Conservation (phyloP, 2,329 filamentous ascomycete species). For the Penicillium sp. region DNA sequence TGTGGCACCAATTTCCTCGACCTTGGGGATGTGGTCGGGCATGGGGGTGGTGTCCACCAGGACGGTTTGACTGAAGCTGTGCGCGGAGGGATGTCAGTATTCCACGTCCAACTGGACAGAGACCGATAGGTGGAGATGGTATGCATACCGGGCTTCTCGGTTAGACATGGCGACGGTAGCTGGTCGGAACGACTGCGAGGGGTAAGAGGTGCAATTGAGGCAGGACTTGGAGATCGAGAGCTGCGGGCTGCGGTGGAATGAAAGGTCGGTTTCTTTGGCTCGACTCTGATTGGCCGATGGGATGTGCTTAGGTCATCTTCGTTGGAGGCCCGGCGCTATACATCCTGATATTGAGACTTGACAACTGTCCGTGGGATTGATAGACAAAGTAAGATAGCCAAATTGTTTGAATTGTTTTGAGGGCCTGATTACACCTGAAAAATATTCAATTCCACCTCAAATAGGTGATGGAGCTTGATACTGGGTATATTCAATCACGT, state of each 20-base stretch:
- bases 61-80: constrained; percentile 89
- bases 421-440: neutral
- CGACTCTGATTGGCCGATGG: constrained; percentile 35
- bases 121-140: neutral
- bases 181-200: constrained; percentile 18
- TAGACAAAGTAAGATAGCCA: neutral
- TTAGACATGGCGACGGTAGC: constrained; percentile 30
- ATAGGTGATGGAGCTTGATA: neutral
- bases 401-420: neutral
- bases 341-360: neutral
- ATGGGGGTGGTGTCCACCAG: constrained; percentile 96
- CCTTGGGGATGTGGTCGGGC: constrained; percentile 85
- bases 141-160: constrained; percentile 34
- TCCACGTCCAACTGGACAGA: neutral
- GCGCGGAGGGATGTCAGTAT: constrained; percentile 30
- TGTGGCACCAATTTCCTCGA: constrained; percentile 89
- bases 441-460: neutral
- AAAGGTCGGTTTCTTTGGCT: constrained; percentile 37
- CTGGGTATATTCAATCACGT: constrained; percentile 13
- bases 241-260: constrained; percentile 32
- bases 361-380: too few species aligned
- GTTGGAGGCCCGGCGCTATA: constrained; percentile 2
- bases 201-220: constrained; percentile 22
- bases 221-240: constrained; percentile 22
- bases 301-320: constrained; percentile 22